These are phyloP conservation scores for Mucor piriformis DNA, from an alignment of 371 early-diverging fungal genomes.

Conservation along the genomic window DNA sequence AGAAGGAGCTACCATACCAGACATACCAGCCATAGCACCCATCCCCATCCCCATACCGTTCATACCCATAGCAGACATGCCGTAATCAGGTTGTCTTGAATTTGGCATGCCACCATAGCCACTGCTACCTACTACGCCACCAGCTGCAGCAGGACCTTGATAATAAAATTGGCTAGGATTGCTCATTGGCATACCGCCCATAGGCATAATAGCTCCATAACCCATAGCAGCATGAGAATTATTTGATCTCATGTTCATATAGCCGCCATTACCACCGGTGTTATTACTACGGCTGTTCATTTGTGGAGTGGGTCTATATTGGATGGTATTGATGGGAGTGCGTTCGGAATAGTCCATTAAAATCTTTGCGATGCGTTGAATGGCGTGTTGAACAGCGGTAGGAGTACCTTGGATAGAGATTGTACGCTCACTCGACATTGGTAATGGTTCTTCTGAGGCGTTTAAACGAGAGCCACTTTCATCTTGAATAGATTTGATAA, in stretches of 20 bases:
- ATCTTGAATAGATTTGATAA: constrained; percentile 89
- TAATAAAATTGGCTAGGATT: constrained; percentile 39
- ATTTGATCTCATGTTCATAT: constrained; percentile 18
- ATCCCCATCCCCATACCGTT: constrained; percentile 36
- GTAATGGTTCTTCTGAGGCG: constrained; percentile 78
- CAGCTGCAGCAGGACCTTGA: constrained; percentile 10
- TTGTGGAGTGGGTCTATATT: constrained; percentile 63
- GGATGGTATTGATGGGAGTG: constrained; percentile 41
- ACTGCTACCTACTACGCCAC: constrained; percentile 10
- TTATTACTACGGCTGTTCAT: background rate
- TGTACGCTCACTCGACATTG: constrained; percentile 79
- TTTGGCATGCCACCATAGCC: constrained; percentile 28
- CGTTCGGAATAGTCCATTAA: constrained; percentile 64
- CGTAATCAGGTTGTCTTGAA: constrained; percentile 29
- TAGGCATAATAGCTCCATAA: constrained; percentile 39
- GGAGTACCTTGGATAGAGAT: constrained; percentile 86
- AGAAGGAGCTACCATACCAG: constrained; percentile 32
- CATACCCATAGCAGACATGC: constrained; percentile 21
- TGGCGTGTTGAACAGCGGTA: constrained; percentile 79
- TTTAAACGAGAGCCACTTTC: constrained; percentile 82
- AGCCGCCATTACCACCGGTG: background rate
- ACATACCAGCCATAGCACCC: constrained; percentile 28
- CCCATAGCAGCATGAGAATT: constrained; percentile 35
- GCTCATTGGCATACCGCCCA: constrained; percentile 46
- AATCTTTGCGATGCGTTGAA: constrained; percentile 73